These are phyloP conservation scores for Yamadazyma spencermartinsiae DNA, from an alignment of 1,139 yeast genomes.

Conservation along the genomic window DNA sequence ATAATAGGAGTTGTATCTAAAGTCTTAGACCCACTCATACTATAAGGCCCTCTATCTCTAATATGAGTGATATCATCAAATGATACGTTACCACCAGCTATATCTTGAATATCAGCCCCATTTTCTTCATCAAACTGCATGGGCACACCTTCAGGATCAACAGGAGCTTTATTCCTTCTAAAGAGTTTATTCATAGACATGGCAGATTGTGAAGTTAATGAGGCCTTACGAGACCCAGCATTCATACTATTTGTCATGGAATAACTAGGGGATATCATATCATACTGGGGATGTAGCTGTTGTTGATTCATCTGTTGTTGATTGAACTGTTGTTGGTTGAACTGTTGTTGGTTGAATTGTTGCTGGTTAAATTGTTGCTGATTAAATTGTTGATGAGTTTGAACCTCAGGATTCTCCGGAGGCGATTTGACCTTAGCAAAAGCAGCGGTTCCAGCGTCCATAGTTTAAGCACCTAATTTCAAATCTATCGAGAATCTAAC, in stretches of 20 bases:
- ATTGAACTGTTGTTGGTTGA: constrained; percentile 13
- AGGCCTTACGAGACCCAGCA: constrained; percentile 34
- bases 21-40: constrained; percentile 36
- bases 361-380: constrained; percentile 13
- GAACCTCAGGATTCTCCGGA: not conserved
- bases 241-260: constrained; percentile 9
- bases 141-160: constrained; percentile 25
- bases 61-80: constrained; percentile 64
- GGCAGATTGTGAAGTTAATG: constrained; percentile 44
- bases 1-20: constrained; percentile 71
- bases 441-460: constrained; percentile 22
- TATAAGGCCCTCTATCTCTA: constrained; percentile 65
- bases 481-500: no score
- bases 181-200: constrained; percentile 43
- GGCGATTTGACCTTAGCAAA: constrained; percentile 4
- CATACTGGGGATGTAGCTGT: constrained; percentile 13
- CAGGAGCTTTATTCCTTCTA: constrained; percentile 34
- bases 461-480: no score
- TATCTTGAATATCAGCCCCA: constrained; percentile 47
- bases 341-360: constrained; percentile 11
- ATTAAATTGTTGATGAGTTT: constrained; percentile 12
- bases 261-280: constrained; percentile 18
- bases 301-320: constrained; percentile 7
- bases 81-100: constrained; percentile 47
- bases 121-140: constrained; percentile 50